These are phyloP conservation scores for Rhizophagus clarus DNA, from an alignment of 192 early-diverging fungal species.

Conservation along the genomic window DNA sequence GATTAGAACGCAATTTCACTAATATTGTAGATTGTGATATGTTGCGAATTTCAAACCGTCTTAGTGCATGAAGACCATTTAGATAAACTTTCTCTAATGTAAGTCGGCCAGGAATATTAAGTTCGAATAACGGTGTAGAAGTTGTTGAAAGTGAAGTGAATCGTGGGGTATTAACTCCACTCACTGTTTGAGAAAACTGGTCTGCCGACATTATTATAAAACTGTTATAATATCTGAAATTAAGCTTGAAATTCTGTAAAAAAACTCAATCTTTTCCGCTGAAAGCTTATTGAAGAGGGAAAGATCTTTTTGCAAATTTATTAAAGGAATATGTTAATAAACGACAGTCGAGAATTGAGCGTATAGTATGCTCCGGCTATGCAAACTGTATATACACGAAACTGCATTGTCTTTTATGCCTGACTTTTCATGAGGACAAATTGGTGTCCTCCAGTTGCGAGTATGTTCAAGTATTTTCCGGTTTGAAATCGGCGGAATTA, in stretches of 20 bases:
- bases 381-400: conserved; percentile 4
- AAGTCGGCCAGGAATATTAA: conserved; percentile 59
- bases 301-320: too few species aligned
- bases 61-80: conserved; percentile 80
- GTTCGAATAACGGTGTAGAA: conserved; percentile 40
- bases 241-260: not conserved
- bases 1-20: conserved; percentile 79
- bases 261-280: not conserved
- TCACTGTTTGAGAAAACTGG: not conserved
- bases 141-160: not conserved
- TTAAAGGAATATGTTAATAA: conserved; percentile 5
- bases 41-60: conserved; percentile 73
- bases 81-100: conserved; percentile 79
- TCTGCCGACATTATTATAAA: not conserved
- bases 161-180: not conserved
- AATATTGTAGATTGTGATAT: conserved; percentile 54
- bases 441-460: conserved; percentile 6
- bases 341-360: too few species aligned
- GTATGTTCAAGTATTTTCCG: too few species aligned
- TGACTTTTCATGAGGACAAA: conserved; percentile 25
- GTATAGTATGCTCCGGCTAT: not conserved
- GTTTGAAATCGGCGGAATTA: too few species aligned
- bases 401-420: conserved; percentile 27
- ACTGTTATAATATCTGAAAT: not conserved
- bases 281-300: not conserved